Evolutionary conservation across 2,329 filamentous ascomycete species (phyloP).

Genomic region (Metarhizium sp.): DNA sequence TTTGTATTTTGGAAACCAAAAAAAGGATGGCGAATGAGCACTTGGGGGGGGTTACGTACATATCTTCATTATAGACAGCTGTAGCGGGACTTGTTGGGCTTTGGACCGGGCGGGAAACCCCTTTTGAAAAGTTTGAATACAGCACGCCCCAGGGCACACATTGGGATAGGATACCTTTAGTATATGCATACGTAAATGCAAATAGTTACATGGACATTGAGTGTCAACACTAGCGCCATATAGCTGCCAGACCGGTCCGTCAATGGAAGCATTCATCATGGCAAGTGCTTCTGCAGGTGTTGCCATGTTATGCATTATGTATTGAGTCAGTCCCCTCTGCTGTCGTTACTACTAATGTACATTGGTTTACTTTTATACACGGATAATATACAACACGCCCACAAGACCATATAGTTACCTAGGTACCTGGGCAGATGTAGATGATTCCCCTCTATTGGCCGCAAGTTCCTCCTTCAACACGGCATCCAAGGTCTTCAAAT

Average conservation of each 20-base stretch:
- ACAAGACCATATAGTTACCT: not conserved
- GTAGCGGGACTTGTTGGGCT: too few relatives aligned
- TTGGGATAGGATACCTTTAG: not conserved
- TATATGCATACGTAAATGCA: not conserved
- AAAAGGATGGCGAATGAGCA: too few relatives aligned
- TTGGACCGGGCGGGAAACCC: too few relatives aligned
- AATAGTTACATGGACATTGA: not conserved
- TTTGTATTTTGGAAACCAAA: not conserved
- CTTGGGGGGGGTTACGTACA: too few relatives aligned
- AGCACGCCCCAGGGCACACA: too few relatives aligned
- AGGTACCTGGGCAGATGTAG: not conserved
- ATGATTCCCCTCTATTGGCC: not conserved
- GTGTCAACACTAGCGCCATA: not conserved
- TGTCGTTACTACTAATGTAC: not conserved
- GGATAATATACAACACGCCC: not conserved
- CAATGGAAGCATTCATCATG: too few relatives aligned
- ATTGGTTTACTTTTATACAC: not conserved
- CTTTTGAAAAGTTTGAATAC: too few relatives aligned
- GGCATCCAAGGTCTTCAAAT: constrained; percentile 4
- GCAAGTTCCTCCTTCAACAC: constrained; percentile 2
- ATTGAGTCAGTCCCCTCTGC: not conserved
- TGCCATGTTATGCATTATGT: not conserved
- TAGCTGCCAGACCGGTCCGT: not conserved
- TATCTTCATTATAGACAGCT: too few relatives aligned
- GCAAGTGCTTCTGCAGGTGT: not conserved